Evolutionary conservation across 768 basidiomycete species (phyloP).

Genomic region (Naganishia randhawae): DNA sequence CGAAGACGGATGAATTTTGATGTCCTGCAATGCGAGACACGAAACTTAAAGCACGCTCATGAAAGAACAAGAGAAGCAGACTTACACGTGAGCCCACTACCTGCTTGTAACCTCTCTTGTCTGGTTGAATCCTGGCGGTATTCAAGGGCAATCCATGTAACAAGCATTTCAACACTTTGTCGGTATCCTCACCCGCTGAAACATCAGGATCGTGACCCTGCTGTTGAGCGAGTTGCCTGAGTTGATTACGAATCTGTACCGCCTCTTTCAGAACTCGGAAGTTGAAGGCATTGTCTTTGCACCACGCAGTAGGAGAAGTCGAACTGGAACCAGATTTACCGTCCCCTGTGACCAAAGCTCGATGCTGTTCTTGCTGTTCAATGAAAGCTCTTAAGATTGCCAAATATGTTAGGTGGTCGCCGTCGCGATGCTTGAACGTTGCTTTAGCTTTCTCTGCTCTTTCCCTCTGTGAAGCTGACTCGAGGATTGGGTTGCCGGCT

Average conservation of each 20-base stretch:
- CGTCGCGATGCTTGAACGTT: conserved; percentile 76
- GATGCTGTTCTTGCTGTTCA: conserved; percentile 50
- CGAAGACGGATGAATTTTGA: conserved; percentile 91
- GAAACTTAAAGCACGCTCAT: too few species aligned
- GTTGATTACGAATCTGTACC: conserved; percentile 71
- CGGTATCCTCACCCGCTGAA: conserved; percentile 64
- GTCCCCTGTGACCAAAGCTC: background rate
- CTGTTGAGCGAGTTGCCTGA: conserved; percentile 63
- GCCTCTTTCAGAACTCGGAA: conserved; percentile 76
- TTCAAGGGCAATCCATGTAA: conserved; percentile 75
- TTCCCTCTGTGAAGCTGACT: conserved; percentile 65
- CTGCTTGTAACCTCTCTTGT: conserved; percentile 71
- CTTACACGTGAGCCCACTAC: conserved; percentile 55
- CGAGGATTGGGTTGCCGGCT: conserved; percentile 74
- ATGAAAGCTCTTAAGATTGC: conserved; percentile 79
- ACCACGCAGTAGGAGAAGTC: conserved; percentile 62
- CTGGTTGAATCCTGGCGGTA: conserved; percentile 74
- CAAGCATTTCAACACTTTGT: conserved; percentile 67
- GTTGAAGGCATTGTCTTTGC: conserved; percentile 75
- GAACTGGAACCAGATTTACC: conserved; percentile 47
- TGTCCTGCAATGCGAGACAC: conserved; percentile 51
- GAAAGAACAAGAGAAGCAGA: background rate
- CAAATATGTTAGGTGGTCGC: conserved; percentile 86
- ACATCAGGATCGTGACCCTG: conserved; percentile 60
- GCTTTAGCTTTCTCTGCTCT: conserved; percentile 61